phyloP scores from a whole-genome alignment of 2,329 filamentous ascomycete genomes.

The Colletotrichum abscissum region DNA sequence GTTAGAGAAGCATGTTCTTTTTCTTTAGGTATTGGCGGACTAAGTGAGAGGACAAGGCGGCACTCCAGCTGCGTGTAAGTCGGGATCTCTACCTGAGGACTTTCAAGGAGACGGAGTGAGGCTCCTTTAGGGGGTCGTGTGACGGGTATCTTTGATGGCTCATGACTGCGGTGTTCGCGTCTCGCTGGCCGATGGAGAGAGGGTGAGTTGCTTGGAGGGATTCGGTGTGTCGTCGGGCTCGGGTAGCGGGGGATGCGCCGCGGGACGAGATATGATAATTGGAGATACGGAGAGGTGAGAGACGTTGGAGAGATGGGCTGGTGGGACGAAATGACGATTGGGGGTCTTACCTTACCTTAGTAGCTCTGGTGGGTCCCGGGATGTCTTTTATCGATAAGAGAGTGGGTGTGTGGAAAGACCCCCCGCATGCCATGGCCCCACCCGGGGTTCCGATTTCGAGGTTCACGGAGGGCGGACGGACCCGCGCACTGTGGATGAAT shows the following conservation, averaged over 20 bases:
- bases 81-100: slow-evolving; percentile 67
- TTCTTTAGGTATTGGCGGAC: too few relatives aligned
- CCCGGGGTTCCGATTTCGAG: neutral
- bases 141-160: slow-evolving; percentile 69
- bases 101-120: slow-evolving; percentile 83
- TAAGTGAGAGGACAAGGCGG: neutral
- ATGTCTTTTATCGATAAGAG: neutral
- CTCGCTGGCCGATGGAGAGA: neutral
- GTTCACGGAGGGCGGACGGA: neutral
- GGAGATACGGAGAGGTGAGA: neutral
- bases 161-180: slow-evolving; percentile 50
- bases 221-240: neutral
- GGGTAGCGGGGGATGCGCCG: neutral
- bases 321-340: slow-evolving; percentile 15
- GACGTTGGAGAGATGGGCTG: neutral
- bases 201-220: neutral
- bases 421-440: neutral
- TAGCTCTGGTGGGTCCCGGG: neutral
- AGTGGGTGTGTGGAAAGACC: neutral
- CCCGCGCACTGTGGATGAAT: neutral
- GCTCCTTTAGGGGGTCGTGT: slow-evolving; percentile 74
- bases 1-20: neutral
- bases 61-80: neutral
- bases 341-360: neutral
- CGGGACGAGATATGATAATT: neutral